Base-by-base conservation (phyloP, 768 basidiomycete species). In the Chiua virens region DNA sequence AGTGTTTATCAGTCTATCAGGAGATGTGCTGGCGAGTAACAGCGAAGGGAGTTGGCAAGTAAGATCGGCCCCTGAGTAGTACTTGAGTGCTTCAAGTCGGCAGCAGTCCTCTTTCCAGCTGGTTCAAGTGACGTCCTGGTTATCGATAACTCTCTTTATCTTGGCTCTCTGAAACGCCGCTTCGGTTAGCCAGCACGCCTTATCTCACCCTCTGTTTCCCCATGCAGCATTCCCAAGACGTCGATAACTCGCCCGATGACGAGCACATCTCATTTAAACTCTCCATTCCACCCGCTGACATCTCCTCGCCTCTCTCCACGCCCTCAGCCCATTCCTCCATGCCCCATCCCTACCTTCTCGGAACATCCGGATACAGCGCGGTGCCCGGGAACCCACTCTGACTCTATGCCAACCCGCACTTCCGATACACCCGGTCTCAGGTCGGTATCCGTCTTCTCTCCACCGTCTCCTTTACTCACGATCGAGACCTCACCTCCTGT, bases 201-300 rank as follows among this genome's bases (percentile, higher is more conserved):
- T 61, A 42, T 67, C 39, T 60, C 47, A n/a, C 34, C 10, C 58
- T 63, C 47, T 30, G 62, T 58, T 62, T 39, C 57, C 37, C 55
- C 70, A 78, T 77, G 75, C 69, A 71, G 70, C 68, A 67, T 53
- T 61, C 59, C 49, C 54, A 55, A 59, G 64, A 58, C 66, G 75
- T 77, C 77, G 79, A 83, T 80, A 79, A 78, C 74, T 73, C 42
- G 15, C 14, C 38, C 9, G 35, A 47, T 17, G 45, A 17, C 8
- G n/a, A 45, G 10, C 27, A 25, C 5, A 15, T 23, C 32, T 34
- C 25, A 42, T 58, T 58, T 52, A 59, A 54, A 13, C 20, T 57
- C 34, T 38, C 52, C 30, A 17, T 38, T 35, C 30, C 49, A 22
- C 21, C 38, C 21, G 27, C 42, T 18, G 22, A 43, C 44, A 15